Evolutionary conservation across 2,329 filamentous ascomycete genomes (phyloP).

Genomic region (Xylaria sp.): DNA sequence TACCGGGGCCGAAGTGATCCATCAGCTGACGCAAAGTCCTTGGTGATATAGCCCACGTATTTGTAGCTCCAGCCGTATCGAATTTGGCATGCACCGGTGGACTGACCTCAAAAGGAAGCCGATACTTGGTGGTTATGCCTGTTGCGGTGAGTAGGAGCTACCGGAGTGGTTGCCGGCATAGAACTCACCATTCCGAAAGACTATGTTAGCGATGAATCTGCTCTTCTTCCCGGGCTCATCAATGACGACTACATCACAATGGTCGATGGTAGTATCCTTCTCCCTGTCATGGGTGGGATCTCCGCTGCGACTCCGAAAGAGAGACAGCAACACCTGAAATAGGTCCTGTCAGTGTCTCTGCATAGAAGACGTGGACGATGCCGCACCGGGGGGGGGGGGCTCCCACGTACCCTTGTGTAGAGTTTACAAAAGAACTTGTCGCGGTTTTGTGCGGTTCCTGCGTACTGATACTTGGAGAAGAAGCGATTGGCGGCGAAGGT

Average conservation of each 20-base stretch:
- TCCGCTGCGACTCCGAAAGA: constrained; percentile 71
- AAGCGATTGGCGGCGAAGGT: constrained; percentile 70
- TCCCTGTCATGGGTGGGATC: constrained; percentile 65
- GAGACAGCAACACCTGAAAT: constrained; percentile 67
- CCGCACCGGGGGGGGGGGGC: neutral
- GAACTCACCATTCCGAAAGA: constrained; percentile 70
- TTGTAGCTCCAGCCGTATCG: constrained; percentile 66
- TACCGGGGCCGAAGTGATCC: constrained; percentile 80
- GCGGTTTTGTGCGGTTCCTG: constrained; percentile 55
- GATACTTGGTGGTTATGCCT: constrained; percentile 79
- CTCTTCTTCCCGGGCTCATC: constrained; percentile 74
- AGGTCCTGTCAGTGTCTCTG: neutral
- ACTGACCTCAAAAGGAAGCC: constrained; percentile 74
- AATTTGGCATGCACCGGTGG: constrained; percentile 81
- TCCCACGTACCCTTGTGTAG: constrained; percentile 65
- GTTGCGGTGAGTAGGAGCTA: constrained; percentile 29
- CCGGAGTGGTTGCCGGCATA: neutral
- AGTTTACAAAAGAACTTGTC: constrained; percentile 76
- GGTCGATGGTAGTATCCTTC: constrained; percentile 72
- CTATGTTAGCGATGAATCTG: constrained; percentile 74
- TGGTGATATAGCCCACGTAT: constrained; percentile 76
- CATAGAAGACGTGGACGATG: neutral
- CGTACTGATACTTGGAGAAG: constrained; percentile 74
- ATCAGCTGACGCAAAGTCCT: constrained; percentile 74
- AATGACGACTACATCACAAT: constrained; percentile 75